Conservation (phyloP, 163 green algal genomes). For the Prototheca cutis region DNA sequence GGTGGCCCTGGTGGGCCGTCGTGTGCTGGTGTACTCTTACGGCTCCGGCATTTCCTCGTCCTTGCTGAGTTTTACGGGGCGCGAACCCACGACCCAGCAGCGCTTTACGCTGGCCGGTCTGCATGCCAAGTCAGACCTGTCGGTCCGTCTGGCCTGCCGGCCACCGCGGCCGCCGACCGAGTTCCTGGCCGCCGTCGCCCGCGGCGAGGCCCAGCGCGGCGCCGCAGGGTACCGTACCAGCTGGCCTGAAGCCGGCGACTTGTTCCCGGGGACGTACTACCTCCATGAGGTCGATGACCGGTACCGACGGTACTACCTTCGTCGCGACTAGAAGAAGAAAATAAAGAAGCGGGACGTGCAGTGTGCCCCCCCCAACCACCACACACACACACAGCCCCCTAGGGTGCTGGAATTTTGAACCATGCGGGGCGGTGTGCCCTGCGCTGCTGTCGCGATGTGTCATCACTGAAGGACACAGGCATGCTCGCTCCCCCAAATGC, state of each 20-base stretch:
- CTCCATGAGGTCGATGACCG: conserved; percentile 28
- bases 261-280: conserved; percentile 32
- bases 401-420: no score
- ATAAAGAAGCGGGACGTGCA: no score
- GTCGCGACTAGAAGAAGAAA: background rate
- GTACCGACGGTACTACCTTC: conserved; percentile 20
- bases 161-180: conserved; percentile 7
- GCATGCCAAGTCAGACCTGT: conserved; percentile 18
- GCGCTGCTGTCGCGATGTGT: no score
- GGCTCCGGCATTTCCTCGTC: conserved; percentile 54
- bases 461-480: no score
- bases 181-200: conserved; percentile 22
- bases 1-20: conserved; percentile 31
- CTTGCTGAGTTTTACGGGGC: conserved; percentile 44
- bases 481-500: no score
- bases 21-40: conserved; percentile 71
- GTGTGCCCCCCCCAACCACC: no score
- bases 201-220: conserved; percentile 2
- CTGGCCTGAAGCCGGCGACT: conserved; percentile 3
- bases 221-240: conserved; percentile 8
- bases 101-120: background rate
- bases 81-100: conserved; percentile 5
- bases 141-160: conserved; percentile 20
- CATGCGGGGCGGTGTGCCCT: no score
- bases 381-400: no score